Evolutionary conservation across 352 stramenopile species (phyloP), one percentile per base, ranked within the genome.

Genomic region (Phytophthora nicotianae): DNA sequence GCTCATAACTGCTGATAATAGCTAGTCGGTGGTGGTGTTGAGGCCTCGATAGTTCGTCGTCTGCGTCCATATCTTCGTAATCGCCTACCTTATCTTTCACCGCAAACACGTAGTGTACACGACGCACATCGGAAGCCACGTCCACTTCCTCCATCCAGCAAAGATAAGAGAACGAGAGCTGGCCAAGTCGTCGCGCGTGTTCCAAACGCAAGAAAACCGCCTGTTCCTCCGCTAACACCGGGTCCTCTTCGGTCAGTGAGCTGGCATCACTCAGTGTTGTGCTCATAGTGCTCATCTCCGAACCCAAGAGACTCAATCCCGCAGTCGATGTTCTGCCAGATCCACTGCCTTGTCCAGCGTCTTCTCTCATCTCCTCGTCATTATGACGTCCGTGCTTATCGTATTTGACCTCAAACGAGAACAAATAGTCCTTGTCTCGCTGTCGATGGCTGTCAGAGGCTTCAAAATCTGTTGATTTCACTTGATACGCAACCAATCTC

Each of bases 81-180:
- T 70, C 69, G 20, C 66, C 62, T 1, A 65, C 62, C 29, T 70
- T 64, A 38, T 71, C 68, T 23, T 61, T 72, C 24, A 86, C 69
- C 2, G 52, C 70, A 49, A 89, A 89, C 16, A 90, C 72, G 50
- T 90, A 91, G 46, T 89, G 78, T 8, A 93, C 79, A 9, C 75
- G 73, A 4, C 85, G 85, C 11, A 88, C 59, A 24, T 77, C 76
- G 1, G 74, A 86, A 6, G 75, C 62, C 13, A 87, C 48, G 14
- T 93, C 81, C 10, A 91, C 67, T 65, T 93, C 82, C 48, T 93
- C 85, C 57, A 93, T 79, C 85, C 82, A 93, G 37, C 72, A 90
- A 19, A 91, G 35, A 29, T 80, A 89, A 2, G 75, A 51, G 26
- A 90, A 70, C 7, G 63, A 59, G 19, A 91, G 68, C 21, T 72